Evolutionary conservation across 352 stramenopile species (phyloP).

Genomic region (Phytophthora ohioensis): DNA sequence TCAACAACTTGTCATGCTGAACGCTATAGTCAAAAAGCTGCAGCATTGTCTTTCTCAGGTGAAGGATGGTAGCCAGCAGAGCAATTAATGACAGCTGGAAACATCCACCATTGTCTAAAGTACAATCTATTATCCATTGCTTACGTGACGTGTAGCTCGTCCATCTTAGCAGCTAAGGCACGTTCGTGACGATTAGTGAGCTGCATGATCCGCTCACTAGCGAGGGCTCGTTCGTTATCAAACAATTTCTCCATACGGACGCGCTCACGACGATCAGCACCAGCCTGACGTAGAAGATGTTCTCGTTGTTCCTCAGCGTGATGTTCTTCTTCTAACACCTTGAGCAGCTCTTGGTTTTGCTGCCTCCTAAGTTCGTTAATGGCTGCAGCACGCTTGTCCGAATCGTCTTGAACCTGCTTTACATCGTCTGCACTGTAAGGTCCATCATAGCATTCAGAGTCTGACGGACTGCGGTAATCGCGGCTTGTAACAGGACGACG

Average conservation of each 20-base stretch:
- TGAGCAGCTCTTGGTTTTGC: conserved; percentile 80
- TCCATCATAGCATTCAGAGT: conserved; percentile 20
- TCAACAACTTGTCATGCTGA: no score
- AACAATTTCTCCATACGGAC: conserved; percentile 76
- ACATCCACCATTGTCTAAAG: no score
- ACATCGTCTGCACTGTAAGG: conserved; percentile 31
- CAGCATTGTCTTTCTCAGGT: no score
- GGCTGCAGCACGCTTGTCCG: conserved; percentile 32
- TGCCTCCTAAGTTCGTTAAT: conserved; percentile 64
- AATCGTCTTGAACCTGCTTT: conserved; percentile 23
- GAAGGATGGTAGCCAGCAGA: no score
- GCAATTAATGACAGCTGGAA: no score
- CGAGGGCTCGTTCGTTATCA: conserved; percentile 66
- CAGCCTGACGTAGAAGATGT: conserved; percentile 59
- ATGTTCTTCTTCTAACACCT: conserved; percentile 80
- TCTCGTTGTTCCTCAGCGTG: conserved; percentile 85
- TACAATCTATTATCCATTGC: conserved; percentile 10
- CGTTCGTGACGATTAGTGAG: conserved; percentile 79
- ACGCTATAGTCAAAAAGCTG: not conserved
- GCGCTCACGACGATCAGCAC: conserved; percentile 44
- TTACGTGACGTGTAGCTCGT: conserved; percentile 24
- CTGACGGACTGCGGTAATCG: conserved; percentile 7
- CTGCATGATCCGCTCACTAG: conserved; percentile 86
- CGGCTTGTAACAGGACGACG: conserved; percentile 29
- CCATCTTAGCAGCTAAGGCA: conserved; percentile 51